Conservation (phyloP, 192 early-diverging fungal species). For the Allomyces javanicus region DNA sequence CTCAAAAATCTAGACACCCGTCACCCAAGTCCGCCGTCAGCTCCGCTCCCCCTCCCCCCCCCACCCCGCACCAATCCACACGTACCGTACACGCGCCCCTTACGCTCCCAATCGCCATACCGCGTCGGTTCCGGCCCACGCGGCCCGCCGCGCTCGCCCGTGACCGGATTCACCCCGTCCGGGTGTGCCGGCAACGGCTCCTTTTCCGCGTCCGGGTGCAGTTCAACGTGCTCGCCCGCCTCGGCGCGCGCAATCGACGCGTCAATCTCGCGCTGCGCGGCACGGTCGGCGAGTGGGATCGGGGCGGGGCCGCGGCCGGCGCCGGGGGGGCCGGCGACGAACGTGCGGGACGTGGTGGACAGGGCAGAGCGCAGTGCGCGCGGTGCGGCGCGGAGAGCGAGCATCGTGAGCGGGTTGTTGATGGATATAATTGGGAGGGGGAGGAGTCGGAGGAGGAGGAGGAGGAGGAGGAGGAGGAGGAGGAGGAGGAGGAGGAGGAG, state of each 20-base stretch:
- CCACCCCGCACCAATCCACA: constrained; percentile 10
- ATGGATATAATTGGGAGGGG: too few species aligned
- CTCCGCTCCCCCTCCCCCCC: too few species aligned
- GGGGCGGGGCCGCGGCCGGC: background rate
- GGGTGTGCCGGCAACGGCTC: constrained; percentile 30
- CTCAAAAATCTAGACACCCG: too few species aligned
- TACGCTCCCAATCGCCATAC: constrained; percentile 66
- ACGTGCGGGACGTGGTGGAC: too few species aligned
- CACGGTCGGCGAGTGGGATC: background rate
- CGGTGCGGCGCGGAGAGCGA: too few species aligned
- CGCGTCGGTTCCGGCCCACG: constrained; percentile 60
- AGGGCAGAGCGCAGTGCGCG: too few species aligned
- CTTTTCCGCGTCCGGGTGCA: constrained; percentile 10
- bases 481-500: too few species aligned
- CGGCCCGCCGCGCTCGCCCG: constrained; percentile 53
- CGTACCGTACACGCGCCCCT: constrained; percentile 48
- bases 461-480: too few species aligned
- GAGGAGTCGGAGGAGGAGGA: too few species aligned
- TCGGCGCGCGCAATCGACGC: background rate
- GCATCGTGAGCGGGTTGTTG: too few species aligned
- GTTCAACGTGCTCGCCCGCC: background rate
- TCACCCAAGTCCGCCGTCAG: too few species aligned
- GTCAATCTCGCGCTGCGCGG: background rate
- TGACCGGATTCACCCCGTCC: constrained; percentile 42
- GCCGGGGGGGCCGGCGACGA: too few species aligned